Evolutionary conservation across 2,329 filamentous ascomycete genomes (phyloP), one percentile per base, ranked within the genome.

Genomic region (Colletotrichum scovillei): DNA sequence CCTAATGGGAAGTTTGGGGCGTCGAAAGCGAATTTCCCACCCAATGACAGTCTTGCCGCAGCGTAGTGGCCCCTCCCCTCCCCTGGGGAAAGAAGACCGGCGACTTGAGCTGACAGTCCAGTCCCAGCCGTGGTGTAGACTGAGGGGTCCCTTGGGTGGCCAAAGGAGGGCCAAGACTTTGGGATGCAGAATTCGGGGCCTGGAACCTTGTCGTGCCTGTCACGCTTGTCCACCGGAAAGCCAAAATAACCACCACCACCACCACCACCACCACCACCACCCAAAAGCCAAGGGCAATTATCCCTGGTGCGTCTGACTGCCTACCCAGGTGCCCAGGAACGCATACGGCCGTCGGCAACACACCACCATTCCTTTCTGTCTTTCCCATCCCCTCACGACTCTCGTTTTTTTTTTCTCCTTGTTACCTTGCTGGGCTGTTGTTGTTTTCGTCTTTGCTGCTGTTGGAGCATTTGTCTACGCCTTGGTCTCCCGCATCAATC

Each of bases 191-290:
- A 52, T 53, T 28, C 56, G 52, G 16, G 63, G 63, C 52, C 63
- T 65, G 52, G 63, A 65, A 65, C 63, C 63, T 65, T 42, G 63
- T 42, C 38, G 38, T 42, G 38, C 38, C 38, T 42, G 38, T 42
- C 38, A 42, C 38, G 49, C 49, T 30, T n/a, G 28, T 12, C 42
- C 42, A 68, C 57, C 55, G 65, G 22, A 28, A 52, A 58, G 53
- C 42, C 62, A 58, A 52, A 58, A 58, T 42, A 65, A 42, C 19
- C 42, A 49, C 42, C 42, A 30, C 30, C 30, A 30, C 30, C 42
- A 42, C 19, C 42, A 49, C 42, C 42, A 30, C 30, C 30, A 30
- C 30, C 42, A 49, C 42, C 42, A 30, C 30, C 30, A 30, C 30
- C 26, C 38, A 32, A 22, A 22, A n/a, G 7, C 42, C 42, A 49